Conservation (phyloP, 306 rosid genomes). For the Acacia melanoxylon region DNA sequence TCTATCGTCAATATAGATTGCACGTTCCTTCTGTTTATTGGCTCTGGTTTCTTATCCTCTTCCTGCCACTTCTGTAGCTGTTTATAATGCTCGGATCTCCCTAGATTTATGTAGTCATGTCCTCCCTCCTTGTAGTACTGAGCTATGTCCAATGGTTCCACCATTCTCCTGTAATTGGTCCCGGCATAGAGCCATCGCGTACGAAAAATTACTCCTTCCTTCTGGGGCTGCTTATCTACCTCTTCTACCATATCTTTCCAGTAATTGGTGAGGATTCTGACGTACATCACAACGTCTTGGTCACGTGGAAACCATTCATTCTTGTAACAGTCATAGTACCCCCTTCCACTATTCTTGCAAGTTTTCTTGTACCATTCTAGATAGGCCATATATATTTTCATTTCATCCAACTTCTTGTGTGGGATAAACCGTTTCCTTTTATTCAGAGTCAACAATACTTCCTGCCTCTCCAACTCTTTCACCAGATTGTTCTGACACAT, state of each 20-base stretch:
- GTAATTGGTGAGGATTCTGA: slow-evolving; percentile 42
- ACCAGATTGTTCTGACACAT: slow-evolving; percentile 24
- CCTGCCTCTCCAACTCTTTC: not conserved
- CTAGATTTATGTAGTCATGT: slow-evolving; percentile 3
- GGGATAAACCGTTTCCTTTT: slow-evolving; percentile 27
- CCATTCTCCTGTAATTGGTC: slow-evolving; percentile 57
- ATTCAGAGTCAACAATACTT: not conserved
- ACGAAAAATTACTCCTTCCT: slow-evolving; percentile 33
- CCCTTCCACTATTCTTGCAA: slow-evolving; percentile 14
- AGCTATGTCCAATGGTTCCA: slow-evolving; percentile 67
- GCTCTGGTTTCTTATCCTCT: not conserved
- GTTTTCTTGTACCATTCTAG: slow-evolving; percentile 69
- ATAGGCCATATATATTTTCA: slow-evolving; percentile 50
- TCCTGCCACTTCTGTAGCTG: slow-evolving; percentile 51
- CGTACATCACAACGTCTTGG: not conserved
- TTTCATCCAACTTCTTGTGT: slow-evolving; percentile 27
- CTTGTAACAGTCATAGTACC: slow-evolving; percentile 69
- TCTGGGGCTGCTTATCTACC: slow-evolving; percentile 49
- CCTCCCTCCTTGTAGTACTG: slow-evolving; percentile 32
- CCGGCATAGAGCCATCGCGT: slow-evolving; percentile 51
- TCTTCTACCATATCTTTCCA: slow-evolving; percentile 57
- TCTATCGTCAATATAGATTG: slow-evolving; percentile 49
- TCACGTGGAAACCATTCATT: not conserved
- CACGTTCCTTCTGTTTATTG: slow-evolving; percentile 24
- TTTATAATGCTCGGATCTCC: slow-evolving; percentile 44